phyloP scores from a whole-genome alignment of 2,329 filamentous ascomycete genomes.

The Sporothrix dimorphospora region DNA sequence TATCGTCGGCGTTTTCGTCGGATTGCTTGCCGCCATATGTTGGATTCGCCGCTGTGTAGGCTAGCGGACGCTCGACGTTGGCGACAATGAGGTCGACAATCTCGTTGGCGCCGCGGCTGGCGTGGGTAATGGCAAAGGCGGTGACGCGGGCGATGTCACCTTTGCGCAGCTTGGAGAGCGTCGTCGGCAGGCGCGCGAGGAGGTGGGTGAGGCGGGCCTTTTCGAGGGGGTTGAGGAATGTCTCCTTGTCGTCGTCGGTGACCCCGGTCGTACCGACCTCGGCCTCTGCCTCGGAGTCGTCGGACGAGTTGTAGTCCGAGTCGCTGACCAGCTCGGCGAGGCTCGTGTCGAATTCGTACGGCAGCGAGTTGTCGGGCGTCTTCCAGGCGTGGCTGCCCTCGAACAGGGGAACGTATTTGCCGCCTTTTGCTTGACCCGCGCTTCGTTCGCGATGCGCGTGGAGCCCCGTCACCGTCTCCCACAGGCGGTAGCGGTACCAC shows the following conservation, averaged over 20 bases:
- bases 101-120: slow-evolving; percentile 82
- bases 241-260: slow-evolving; percentile 49
- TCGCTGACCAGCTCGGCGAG: slow-evolving; percentile 82
- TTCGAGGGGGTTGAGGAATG: slow-evolving; percentile 78
- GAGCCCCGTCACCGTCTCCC: slow-evolving; percentile 77
- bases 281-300: slow-evolving; percentile 74
- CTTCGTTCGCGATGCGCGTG: slow-evolving; percentile 46
- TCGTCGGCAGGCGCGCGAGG: slow-evolving; percentile 78
- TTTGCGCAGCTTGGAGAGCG: slow-evolving; percentile 72
- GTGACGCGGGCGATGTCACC: slow-evolving; percentile 87
- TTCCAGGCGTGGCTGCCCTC: slow-evolving; percentile 80
- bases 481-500: slow-evolving; percentile 92
- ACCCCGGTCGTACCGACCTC: neutral
- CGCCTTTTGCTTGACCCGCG: neutral
- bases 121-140: slow-evolving; percentile 85
- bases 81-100: slow-evolving; percentile 85
- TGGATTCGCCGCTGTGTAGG: slow-evolving; percentile 71
- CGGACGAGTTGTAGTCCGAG: slow-evolving; percentile 82
- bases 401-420: slow-evolving; percentile 68
- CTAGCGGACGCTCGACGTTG: slow-evolving; percentile 78
- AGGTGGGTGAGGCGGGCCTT: slow-evolving; percentile 84
- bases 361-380: slow-evolving; percentile 70
- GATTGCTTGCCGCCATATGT: slow-evolving; percentile 49
- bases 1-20: slow-evolving; percentile 59
- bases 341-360: slow-evolving; percentile 77